Evolutionary conservation across 768 basidiomycete species (phyloP).

Genomic region (Lanmaoa pseudosensibilis): DNA sequence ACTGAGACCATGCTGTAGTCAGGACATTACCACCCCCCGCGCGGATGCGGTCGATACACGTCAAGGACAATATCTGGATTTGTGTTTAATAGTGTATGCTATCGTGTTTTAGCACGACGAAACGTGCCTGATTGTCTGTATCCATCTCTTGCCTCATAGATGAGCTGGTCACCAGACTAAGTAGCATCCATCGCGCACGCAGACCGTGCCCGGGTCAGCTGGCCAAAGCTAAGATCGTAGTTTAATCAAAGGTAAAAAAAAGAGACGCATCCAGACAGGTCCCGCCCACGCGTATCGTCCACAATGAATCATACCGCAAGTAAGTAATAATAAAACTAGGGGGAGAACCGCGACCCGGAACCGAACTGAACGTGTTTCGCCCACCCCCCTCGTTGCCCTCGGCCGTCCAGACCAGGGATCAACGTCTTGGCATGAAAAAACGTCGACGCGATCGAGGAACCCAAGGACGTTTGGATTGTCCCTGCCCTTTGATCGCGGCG

Average conservation of each 20-base stretch:
- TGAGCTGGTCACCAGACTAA: too few relatives aligned
- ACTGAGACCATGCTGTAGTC: not conserved
- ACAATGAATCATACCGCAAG: not conserved
- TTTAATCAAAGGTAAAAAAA: not conserved
- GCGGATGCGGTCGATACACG: not conserved
- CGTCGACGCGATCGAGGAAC: conserved; percentile 9
- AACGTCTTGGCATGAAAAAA: not conserved
- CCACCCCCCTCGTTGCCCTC: not conserved
- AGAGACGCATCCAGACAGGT: not conserved
- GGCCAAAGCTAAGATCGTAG: not conserved
- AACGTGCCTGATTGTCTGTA: not conserved
- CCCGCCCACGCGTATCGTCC: conserved; percentile 1
- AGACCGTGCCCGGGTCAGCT: not conserved
- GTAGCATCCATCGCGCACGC: too few relatives aligned
- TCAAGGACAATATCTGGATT: not conserved
- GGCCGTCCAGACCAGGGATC: not conserved
- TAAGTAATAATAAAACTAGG: not conserved
- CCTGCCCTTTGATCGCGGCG: conserved; percentile 3
- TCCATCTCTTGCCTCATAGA: too few relatives aligned
- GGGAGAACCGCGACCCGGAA: conserved; percentile 5
- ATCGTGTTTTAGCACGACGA: not conserved
- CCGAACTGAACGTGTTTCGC: conserved; percentile 1
- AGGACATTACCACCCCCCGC: not conserved
- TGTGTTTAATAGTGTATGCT: not conserved
- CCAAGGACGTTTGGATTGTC: not conserved